Evolutionary conservation across 2,329 filamentous ascomycete species (phyloP).

Genomic region (Colletotrichum liaoningense): DNA sequence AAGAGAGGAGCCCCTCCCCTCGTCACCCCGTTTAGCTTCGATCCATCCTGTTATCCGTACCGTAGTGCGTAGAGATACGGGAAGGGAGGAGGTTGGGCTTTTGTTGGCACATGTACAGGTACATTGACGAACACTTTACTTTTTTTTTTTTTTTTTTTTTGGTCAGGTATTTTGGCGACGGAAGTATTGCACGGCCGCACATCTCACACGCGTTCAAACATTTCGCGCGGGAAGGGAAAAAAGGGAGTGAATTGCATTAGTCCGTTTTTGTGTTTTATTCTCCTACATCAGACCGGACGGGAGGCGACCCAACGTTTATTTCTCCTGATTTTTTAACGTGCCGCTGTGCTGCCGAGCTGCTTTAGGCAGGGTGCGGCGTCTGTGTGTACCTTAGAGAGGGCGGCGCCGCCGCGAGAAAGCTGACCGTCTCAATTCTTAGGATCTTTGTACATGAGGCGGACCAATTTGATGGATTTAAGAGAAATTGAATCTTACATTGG

Average conservation of each 20-base stretch:
- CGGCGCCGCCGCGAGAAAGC: not conserved
- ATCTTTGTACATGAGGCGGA: not conserved
- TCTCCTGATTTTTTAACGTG: not conserved
- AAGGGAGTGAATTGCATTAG: not conserved
- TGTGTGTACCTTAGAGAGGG: not conserved
- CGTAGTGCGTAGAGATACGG: slow-evolving; percentile 11
- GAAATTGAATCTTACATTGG: slow-evolving; percentile 6
- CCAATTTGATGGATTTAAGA: not conserved
- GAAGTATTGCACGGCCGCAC: not conserved
- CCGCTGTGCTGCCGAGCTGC: not conserved
- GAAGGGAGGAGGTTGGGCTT: slow-evolving; percentile 1
- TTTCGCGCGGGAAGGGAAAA: not conserved
- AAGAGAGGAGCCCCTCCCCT: not conserved
- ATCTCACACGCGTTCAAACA: not conserved
- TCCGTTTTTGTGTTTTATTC: not conserved
- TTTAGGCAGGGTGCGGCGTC: not conserved
- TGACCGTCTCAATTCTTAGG: not conserved
- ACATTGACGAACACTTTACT: not conserved
- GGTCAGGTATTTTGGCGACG: not conserved
- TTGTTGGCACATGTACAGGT: not conserved
- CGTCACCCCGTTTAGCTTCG: slow-evolving; percentile 1
- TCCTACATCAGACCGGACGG: slow-evolving; percentile 8
- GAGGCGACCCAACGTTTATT: not conserved
- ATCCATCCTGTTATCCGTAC: not conserved
- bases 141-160: not conserved